Evolutionary conservation across 2,329 filamentous ascomycete species (phyloP).

Genomic region (Cladorrhinum sp.): DNA sequence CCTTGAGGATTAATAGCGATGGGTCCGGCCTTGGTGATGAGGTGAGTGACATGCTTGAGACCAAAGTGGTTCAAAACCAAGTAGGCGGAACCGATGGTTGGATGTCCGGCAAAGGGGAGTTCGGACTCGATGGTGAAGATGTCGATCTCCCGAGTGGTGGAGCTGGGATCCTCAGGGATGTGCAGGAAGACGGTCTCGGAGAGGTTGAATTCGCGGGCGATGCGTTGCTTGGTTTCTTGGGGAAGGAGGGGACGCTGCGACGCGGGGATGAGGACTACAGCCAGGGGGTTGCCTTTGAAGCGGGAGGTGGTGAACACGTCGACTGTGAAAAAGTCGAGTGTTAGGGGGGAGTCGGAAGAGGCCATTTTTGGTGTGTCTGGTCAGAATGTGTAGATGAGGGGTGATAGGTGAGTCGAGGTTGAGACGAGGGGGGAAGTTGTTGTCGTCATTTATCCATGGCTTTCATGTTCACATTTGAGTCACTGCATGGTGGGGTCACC

Average conservation of each 20-base stretch:
- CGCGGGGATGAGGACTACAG: slow-evolving; percentile 53
- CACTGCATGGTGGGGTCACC: slow-evolving; percentile 2
- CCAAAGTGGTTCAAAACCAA: slow-evolving; percentile 41
- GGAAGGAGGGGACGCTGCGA: slow-evolving; percentile 38
- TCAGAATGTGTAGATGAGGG: not conserved
- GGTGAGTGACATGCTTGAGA: slow-evolving; percentile 37
- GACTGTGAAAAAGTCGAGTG: slow-evolving; percentile 50
- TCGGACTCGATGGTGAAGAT: slow-evolving; percentile 57
- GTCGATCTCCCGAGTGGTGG: slow-evolving; percentile 44
- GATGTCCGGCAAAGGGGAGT: slow-evolving; percentile 61
- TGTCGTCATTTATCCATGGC: not conserved
- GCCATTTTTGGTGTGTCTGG: slow-evolving; percentile 7
- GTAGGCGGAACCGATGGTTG: slow-evolving; percentile 56
- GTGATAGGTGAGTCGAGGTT: not conserved
- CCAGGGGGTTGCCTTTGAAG: slow-evolving; percentile 59
- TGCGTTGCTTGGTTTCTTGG: slow-evolving; percentile 53
- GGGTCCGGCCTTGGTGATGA: slow-evolving; percentile 56
- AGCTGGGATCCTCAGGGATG: slow-evolving; percentile 34
- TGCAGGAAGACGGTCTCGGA: slow-evolving; percentile 64
- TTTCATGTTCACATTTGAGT: not conserved
- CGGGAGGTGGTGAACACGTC: slow-evolving; percentile 55
- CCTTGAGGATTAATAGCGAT: slow-evolving; percentile 43
- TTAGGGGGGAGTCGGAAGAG: slow-evolving; percentile 3
- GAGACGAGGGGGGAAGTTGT: not conserved
- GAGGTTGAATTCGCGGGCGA: slow-evolving; percentile 62